phyloP scores from a whole-genome alignment of 2,329 filamentous ascomycete species.

The Exophiala sp. region DNA sequence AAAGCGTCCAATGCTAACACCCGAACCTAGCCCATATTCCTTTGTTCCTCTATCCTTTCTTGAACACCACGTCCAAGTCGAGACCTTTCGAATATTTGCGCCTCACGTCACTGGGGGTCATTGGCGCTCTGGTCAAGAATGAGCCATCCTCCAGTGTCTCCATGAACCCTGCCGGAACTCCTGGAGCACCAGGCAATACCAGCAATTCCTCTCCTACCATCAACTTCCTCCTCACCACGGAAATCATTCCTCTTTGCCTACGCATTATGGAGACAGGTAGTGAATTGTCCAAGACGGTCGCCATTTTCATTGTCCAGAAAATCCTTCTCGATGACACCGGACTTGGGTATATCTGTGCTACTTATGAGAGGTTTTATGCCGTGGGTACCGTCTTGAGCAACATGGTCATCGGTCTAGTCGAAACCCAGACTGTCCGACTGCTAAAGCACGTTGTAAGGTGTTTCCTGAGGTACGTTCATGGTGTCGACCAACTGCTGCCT shows the following conservation, averaged over 20 bases:
- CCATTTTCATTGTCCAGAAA: constrained; percentile 99
- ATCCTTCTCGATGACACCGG: constrained; percentile 95
- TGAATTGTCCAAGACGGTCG: constrained; percentile 96
- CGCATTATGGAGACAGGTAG: constrained; percentile 99
- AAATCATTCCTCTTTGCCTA: constrained; percentile 95
- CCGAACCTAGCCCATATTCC: constrained; percentile 77
- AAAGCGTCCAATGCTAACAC: not conserved
- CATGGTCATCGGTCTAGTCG: constrained; percentile 96
- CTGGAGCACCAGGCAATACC: constrained; percentile 15
- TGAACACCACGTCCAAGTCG: constrained; percentile 98
- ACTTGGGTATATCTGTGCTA: constrained; percentile 96
- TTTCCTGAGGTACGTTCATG: constrained; percentile 72
- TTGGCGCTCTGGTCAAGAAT: constrained; percentile 96
- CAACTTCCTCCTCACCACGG: constrained; percentile 95
- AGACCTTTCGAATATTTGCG: constrained; percentile 96
- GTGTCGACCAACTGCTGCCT: not conserved
- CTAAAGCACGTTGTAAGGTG: constrained; percentile 97
- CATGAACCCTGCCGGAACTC: constrained; percentile 24
- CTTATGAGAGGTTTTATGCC: constrained; percentile 96
- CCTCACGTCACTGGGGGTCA: constrained; percentile 90
- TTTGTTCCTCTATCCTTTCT: constrained; percentile 93
- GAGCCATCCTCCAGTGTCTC: constrained; percentile 46
- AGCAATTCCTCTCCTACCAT: constrained; percentile 79
- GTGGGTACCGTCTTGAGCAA: constrained; percentile 96
- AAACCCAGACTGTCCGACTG: constrained; percentile 91